Conservation (phyloP, 1,139 yeast genomes). For the Blastobotrys buckinghamii region DNA sequence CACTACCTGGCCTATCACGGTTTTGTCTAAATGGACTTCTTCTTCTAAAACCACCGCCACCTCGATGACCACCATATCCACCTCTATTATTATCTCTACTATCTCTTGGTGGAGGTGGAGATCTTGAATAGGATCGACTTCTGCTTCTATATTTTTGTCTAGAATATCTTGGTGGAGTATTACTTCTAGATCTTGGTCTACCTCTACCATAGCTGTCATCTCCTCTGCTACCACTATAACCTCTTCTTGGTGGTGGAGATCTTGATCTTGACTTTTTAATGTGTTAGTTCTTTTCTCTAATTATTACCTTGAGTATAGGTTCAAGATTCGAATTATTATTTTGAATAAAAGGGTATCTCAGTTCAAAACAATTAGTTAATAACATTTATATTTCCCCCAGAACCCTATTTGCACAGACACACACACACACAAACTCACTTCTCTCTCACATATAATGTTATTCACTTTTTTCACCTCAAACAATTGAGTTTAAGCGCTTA, state of each 20-base stretch:
- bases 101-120: slow-evolving; percentile 4
- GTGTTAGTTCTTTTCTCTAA: background rate
- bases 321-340: too few species aligned
- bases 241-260: slow-evolving; percentile 9
- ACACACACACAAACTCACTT: too few species aligned
- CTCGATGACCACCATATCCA: background rate
- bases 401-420: too few species aligned
- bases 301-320: too few species aligned
- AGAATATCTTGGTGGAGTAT: slow-evolving; percentile 5
- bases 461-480: too few species aligned
- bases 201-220: background rate
- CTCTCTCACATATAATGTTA: too few species aligned
- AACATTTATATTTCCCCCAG: too few species aligned
- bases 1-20: background rate
- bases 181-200: slow-evolving; percentile 2
- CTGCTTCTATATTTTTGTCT: slow-evolving; percentile 2
- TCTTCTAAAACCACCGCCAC: slow-evolving; percentile 4
- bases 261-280: slow-evolving; percentile 6
- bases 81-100: background rate
- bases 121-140: slow-evolving; percentile 8
- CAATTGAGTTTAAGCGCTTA: too few species aligned
- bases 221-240: background rate
- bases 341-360: too few species aligned
- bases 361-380: too few species aligned
- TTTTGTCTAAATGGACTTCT: slow-evolving; percentile 9